Conservation (phyloP, 2,329 filamentous ascomycete genomes). For the Graphium sp. region DNA sequence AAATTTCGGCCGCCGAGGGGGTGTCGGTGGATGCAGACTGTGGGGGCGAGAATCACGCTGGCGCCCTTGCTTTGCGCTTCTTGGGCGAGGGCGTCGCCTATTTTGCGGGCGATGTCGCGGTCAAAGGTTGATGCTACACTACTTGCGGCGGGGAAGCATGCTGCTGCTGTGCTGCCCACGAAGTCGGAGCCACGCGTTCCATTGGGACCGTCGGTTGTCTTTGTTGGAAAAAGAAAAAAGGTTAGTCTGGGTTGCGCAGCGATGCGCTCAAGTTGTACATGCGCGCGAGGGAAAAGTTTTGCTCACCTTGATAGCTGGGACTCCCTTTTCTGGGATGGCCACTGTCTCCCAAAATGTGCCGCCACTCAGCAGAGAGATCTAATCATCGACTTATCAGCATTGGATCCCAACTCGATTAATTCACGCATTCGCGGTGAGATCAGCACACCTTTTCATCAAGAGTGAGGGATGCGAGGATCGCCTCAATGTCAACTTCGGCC, state of each 20-base stretch:
- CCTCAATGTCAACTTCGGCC: conserved; percentile 1
- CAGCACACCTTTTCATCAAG: conserved; percentile 1
- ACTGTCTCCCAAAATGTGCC: background rate
- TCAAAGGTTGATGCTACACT: conserved; percentile 46
- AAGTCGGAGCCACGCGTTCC: conserved; percentile 15
- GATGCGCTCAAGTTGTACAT: too few relatives aligned
- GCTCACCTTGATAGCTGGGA: conserved; percentile 1
- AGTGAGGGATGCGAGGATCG: background rate
- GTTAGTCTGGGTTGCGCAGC: too few relatives aligned
- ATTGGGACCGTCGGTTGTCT: conserved; percentile 17
- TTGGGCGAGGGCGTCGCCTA: conserved; percentile 41
- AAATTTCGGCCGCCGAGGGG: conserved; percentile 30
- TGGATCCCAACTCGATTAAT: too few relatives aligned
- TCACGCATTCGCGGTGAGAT: too few relatives aligned
- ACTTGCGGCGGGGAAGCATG: conserved; percentile 15
- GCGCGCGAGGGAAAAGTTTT: too few relatives aligned
- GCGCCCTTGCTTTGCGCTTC: conserved; percentile 41
- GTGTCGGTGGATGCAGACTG: conserved; percentile 28
- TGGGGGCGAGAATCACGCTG: conserved; percentile 55
- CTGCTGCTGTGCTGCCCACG: conserved; percentile 12
- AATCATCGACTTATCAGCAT: too few relatives aligned
- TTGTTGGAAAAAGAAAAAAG: too few relatives aligned
- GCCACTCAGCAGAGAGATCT: conserved; percentile 1
- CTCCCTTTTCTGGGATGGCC: conserved; percentile 1
- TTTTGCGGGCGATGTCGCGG: conserved; percentile 31